These are phyloP conservation scores for Herpomyces periplanetae DNA, from an alignment of 2,329 filamentous ascomycete species.

Conservation along the genomic window DNA sequence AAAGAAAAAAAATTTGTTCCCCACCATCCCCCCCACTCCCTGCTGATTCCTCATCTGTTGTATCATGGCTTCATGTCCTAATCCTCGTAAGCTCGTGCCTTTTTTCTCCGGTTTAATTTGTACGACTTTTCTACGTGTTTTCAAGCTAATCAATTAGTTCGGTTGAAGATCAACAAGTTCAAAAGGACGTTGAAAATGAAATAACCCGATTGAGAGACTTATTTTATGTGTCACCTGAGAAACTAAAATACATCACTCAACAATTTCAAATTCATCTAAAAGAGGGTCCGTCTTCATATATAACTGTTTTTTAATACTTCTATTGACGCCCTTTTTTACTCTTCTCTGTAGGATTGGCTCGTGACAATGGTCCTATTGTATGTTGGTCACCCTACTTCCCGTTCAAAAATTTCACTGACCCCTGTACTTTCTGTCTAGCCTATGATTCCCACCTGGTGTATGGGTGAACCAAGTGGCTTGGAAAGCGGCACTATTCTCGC, in stretches of 20 bases:
- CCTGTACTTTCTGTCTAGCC: slow-evolving; percentile 15
- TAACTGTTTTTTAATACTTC: no score
- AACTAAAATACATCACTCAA: slow-evolving; percentile 56
- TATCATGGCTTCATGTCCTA: no score
- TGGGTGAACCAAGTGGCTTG: slow-evolving; percentile 47
- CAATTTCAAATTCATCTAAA: slow-evolving; percentile 63
- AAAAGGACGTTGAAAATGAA: slow-evolving; percentile 39
- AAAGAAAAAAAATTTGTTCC: no score
- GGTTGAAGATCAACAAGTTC: no score
- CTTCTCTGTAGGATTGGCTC: slow-evolving; percentile 2
- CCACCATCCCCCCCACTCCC: no score
- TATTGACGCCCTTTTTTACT: slow-evolving; percentile 2
- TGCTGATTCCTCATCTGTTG: no score
- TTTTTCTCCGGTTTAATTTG: no score
- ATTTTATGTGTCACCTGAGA: slow-evolving; percentile 35
- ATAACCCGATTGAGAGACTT: slow-evolving; percentile 46
- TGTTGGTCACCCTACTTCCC: slow-evolving; percentile 14
- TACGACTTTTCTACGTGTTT: no score
- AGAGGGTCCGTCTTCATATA: slow-evolving; percentile 26
- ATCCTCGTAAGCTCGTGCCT: no score
- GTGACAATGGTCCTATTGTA: slow-evolving; percentile 1
- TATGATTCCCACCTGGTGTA: slow-evolving; percentile 93
- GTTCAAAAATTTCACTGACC: slow-evolving; percentile 1
- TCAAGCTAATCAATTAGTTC: no score
- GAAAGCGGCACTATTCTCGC: slow-evolving; percentile 63